Percentiles rank a stretch among this genome's conserved stretches.
These are phyloP conservation scores for Fraxinus latifolia DNA, from an alignment of 305 asterid species.

Conservation along the genomic window DNA sequence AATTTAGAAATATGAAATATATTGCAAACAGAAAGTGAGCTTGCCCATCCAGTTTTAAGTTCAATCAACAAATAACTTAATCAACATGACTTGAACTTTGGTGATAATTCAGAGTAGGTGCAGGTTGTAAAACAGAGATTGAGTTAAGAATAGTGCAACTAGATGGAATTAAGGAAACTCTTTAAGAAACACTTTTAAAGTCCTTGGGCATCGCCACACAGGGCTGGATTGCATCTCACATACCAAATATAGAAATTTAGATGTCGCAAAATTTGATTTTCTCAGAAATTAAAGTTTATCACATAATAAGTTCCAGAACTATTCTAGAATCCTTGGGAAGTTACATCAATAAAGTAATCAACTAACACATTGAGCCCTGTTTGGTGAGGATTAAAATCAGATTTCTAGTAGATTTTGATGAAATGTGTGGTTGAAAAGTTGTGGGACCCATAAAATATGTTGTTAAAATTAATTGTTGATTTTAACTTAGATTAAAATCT, in stretches of 20 bases:
- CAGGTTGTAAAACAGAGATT: not conserved
- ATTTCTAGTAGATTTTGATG: not conserved
- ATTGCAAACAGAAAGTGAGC: conserved; percentile 7
- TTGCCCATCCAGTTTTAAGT: not conserved
- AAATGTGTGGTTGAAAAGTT: not conserved
- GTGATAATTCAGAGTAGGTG: not conserved
- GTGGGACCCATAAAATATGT: too few species aligned
- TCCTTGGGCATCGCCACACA: not conserved
- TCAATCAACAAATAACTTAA: not conserved
- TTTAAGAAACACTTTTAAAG: not conserved
- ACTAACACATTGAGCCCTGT: not conserved
- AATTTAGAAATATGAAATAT: not conserved
- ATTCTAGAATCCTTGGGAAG: not conserved
- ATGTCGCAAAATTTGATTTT: not conserved
- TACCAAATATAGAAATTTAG: not conserved
- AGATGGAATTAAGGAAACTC: not conserved
- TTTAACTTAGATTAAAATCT: too few species aligned
- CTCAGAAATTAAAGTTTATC: not conserved
- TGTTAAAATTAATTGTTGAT: too few species aligned
- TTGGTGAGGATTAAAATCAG: too few species aligned
- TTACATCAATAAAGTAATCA: not conserved
- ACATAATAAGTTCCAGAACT: not conserved
- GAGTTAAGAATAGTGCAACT: not conserved
- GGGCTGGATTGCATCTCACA: not conserved
- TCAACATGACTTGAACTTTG: not conserved